Evolutionary conservation across 306 rosid species (phyloP).

Genomic region (Purshia tridentata): DNA sequence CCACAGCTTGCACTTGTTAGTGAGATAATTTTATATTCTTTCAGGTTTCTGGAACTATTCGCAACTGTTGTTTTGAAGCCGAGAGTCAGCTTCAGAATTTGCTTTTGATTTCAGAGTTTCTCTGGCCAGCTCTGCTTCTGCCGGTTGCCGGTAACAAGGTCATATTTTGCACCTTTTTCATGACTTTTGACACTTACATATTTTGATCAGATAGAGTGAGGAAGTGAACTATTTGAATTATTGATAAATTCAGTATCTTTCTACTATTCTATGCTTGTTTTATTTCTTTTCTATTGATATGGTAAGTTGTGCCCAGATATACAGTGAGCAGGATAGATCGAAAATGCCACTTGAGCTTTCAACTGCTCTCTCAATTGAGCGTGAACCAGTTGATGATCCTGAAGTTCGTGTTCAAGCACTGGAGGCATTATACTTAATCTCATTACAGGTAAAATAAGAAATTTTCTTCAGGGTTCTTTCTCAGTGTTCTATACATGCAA

Average conservation of each 20-base stretch:
- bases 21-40: slow-evolving; percentile 22
- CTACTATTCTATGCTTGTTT: not conserved
- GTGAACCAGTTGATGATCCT: slow-evolving; percentile 73
- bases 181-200: not conserved
- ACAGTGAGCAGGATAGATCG: slow-evolving; percentile 64
- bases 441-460: slow-evolving; percentile 57
- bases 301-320: slow-evolving; percentile 49
- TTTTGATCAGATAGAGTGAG: not conserved
- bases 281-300: slow-evolving; percentile 23
- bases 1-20: slow-evolving; percentile 16
- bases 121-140: slow-evolving; percentile 96
- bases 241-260: not conserved
- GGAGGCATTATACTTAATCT: slow-evolving; percentile 88
- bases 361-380: slow-evolving; percentile 85
- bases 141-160: slow-evolving; percentile 97
- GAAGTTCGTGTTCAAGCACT: slow-evolving; percentile 76
- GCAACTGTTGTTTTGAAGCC: slow-evolving; percentile 94
- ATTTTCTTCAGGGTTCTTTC: not conserved
- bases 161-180: slow-evolving; percentile 5
- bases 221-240: not conserved
- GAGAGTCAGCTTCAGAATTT: slow-evolving; percentile 77
- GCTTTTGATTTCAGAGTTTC: slow-evolving; percentile 90
- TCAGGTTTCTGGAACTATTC: slow-evolving; percentile 89
- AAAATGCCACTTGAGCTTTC: slow-evolving; percentile 96
- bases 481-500: not conserved